A percentile compares a stretch with the other conserved stretches of the same genome.
phyloP scores from a whole-genome alignment of 352 stramenopile species.

The Detonula confervacea region DNA sequence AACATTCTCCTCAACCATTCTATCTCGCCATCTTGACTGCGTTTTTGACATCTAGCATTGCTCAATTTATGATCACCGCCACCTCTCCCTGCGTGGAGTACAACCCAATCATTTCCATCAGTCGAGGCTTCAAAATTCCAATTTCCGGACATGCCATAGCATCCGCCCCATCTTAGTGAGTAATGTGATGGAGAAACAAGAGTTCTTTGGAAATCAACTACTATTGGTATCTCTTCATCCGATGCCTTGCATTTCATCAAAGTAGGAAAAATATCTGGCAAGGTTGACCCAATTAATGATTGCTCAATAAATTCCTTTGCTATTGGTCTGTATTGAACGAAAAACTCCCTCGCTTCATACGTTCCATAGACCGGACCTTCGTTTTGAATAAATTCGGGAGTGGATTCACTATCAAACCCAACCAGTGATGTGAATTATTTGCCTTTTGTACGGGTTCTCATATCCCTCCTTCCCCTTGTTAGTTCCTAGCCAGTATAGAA shows the following conservation, averaged over 20 bases:
- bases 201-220: slow-evolving; percentile 24
- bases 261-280: too few relatives aligned
- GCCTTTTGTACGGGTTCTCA: slow-evolving; percentile 22
- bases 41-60: neutral
- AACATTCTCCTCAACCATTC: too few relatives aligned
- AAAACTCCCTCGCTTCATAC: slow-evolving; percentile 6
- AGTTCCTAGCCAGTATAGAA: slow-evolving; percentile 44
- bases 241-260: too few relatives aligned
- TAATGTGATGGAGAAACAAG: slow-evolving; percentile 36
- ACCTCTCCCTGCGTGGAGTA: slow-evolving; percentile 22
- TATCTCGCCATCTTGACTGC: neutral
- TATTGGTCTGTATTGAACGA: slow-evolving; percentile 24
- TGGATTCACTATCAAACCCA: slow-evolving; percentile 31
- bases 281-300: too few relatives aligned
- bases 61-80: slow-evolving; percentile 9
- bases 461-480: slow-evolving; percentile 29
- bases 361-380: neutral
- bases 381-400: too few relatives aligned
- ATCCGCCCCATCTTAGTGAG: slow-evolving; percentile 33
- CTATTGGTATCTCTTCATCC: slow-evolving; percentile 5
- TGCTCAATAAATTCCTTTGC: too few relatives aligned
- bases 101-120: slow-evolving; percentile 32
- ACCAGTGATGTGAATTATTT: slow-evolving; percentile 26
- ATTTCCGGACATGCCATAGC: slow-evolving; percentile 29
- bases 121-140: slow-evolving; percentile 44